Evolutionary conservation across 257 asterid species (phyloP), one percentile per base, ranked within the genome.

Genomic region (Solanum chmielewskii): DNA sequence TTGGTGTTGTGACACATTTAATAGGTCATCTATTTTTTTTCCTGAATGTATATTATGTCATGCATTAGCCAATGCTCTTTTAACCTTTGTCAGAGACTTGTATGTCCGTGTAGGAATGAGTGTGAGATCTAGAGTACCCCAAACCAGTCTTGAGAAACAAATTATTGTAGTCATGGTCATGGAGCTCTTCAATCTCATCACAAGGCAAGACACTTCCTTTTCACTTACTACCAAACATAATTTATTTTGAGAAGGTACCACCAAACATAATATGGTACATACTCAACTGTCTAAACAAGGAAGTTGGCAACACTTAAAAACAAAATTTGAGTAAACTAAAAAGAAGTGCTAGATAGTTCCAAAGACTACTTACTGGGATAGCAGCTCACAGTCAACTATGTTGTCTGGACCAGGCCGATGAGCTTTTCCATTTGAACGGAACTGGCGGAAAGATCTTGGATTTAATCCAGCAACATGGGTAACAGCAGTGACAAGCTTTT

Each of bases 381-480:
- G 98, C 92, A 97, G 97, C 91, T 97, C 99, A 85, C 91, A 93
- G 89, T 97, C 99, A 11, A 97, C 96, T 89, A 97, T 93, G 92
- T 95, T 94, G 90, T 97, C 99, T 15, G 99, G 99, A 83, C 99
- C 99, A 41, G 99, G 99, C 45, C 96, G 93, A 91, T 97, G 99
- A 91, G 98, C 98, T 91, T 93, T 97, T 92, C 99, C 99, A 91
- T 94, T 94, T 6, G 99, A 92, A 59, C 84, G 91, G 90, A 94
- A 97, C 88, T 90, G 97, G 78, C 99, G 94, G 85, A 95, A 97
- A 35, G 99, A 94, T 91, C 92, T 90, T 66, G 99, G 99, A 91
- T 97, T 97, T 75, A 97, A 92, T 56, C 99, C 99, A 85, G 98
- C 99, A 7, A 94, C 93, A 91, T 97, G 99, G 86, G 95, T 45